Base-by-base conservation (phyloP, 495 filamentous ascomycete genomes). In the Xylaria longipes region DNA sequence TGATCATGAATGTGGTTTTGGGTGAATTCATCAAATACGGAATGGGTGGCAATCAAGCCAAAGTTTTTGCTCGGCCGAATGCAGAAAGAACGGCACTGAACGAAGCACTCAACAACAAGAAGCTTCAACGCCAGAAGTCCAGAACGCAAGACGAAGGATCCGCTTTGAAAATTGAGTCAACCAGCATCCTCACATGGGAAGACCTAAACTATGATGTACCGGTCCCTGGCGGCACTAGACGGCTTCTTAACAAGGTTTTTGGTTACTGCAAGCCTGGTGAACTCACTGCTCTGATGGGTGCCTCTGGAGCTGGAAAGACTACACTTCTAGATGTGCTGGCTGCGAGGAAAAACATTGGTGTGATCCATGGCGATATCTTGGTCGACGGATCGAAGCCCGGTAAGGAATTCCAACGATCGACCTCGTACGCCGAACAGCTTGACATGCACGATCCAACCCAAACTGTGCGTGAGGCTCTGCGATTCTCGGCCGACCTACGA, bases 251-350 rank as follows among this genome's bases (percentile, higher is more conserved):
- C 71, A 84, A 89, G 54, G 87, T 95, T 8, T 92, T 87, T 72
- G 93, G 93, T 5, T 96, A 91, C 70, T 92, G 95, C 65, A 88
- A 91, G 70, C 93, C 93, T 3, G 93, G 93, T 0, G 84, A 91
- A 74, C 82, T 97, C 11, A 95, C 92, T 1, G 93, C 93, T 15
- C 80, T 96, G 15, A 94, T 95, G 93, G 93, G 93, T 9, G 91
- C 91, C 14, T 93, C 91, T 2, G 93, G 93, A n/a, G 93, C 93
- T 15, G 93, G 93, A 7, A 97, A 97, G 77, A 97, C 93, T 0
- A 96, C 93, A 0, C 80, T 96, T 3, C 78, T 97, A 31, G 93
- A 97, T 77, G 92, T 94, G 1, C 80, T 97, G 7, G 93, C 93
- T 0, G 82, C 87, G 3, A 83, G 94, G 29, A 94, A 93, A 80